These are phyloP conservation scores for Mortierella alpina DNA, from an alignment of 192 early-diverging fungal genomes.

Conservation along the genomic window DNA sequence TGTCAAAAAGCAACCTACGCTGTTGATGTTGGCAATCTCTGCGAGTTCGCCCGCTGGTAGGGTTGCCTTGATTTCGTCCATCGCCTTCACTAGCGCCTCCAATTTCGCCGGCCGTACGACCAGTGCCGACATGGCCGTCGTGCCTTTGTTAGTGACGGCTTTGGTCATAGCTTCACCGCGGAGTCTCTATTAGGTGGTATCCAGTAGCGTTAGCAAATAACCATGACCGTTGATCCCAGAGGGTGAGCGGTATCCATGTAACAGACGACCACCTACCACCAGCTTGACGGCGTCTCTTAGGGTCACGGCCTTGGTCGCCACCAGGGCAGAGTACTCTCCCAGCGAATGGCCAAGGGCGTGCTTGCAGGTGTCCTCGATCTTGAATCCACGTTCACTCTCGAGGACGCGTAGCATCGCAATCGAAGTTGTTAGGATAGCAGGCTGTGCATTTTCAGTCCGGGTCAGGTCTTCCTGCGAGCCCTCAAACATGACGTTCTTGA, in stretches of 20 bases:
- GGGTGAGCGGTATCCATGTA: background rate
- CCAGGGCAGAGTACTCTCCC: conserved; percentile 89
- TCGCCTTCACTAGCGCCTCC: conserved; percentile 73
- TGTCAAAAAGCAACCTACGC: conserved; percentile 12
- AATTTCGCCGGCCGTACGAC: conserved; percentile 80
- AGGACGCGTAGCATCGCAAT: conserved; percentile 88
- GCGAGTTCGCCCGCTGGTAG: conserved; percentile 81
- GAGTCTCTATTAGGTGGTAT: conserved; percentile 57
- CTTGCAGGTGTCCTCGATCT: conserved; percentile 74
- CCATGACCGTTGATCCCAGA: background rate
- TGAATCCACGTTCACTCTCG: conserved; percentile 85
- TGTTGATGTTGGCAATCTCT: conserved; percentile 72
- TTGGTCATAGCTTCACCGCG: conserved; percentile 92
- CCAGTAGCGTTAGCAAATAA: background rate
- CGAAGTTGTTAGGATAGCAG: conserved; percentile 91
- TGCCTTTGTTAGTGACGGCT: conserved; percentile 70
- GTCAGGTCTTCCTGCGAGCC: conserved; percentile 78
- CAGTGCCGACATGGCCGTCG: conserved; percentile 91
- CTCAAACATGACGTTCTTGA: conserved; percentile 88
- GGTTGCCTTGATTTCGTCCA: conserved; percentile 69
- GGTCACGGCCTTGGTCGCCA: conserved; percentile 72
- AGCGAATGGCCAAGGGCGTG: conserved; percentile 93
- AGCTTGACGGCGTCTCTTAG: conserved; percentile 87
- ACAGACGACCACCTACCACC: conserved; percentile 65
- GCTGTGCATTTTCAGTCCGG: conserved; percentile 84